Base-by-base conservation (phyloP, 164 flowering plant species). In the Berberis vulgaris region DNA sequence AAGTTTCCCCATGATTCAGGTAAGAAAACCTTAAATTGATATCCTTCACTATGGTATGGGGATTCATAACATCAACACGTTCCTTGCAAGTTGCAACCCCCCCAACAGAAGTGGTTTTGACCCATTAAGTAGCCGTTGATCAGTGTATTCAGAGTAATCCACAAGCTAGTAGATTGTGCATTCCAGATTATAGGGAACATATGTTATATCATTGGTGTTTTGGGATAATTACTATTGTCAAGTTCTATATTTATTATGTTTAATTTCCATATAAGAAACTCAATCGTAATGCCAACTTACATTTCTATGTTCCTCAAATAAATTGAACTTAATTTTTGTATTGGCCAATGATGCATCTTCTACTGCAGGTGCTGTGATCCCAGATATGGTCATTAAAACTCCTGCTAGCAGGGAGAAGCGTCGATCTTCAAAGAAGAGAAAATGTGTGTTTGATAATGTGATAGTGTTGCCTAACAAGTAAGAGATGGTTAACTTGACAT, bases 381-480 rank as follows among this genome's bases (percentile, higher is more conserved):
- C 81, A 41, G 82, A 78, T 54, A 67, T 76, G 77, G 61, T 62
- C 65, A 61, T 87, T 63, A 81, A 62, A 2, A 93, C 97, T 49
- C 97, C 98, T 26, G 80, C 80, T 54, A 67, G 68, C 9, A 79
- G 74, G 70, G 97, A 93, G 76, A 71, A 71, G 54, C 52, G 69
- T 63, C 81, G 74, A 49, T 62, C 54, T 60, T 54, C 73, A 12
- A 78, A 78, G 78, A 90, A 88, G 78, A 77, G 91, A 69, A 94
- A 84, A 70, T 75, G 70, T 52, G 6, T 69, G 6, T 54, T 74
- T 66, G 98, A 94, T 77, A 73, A 74, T 8, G 38, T 49, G 3
- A 63, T 76, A 12, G 79, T 86, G 46, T 54, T 94, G 60, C 63
- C 85, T 53, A 91, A 83, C 60, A 66, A 75, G 98, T 93, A 81